These are phyloP conservation scores for Tylopilus intermedius DNA, from an alignment of 768 basidiomycete genomes.

Conservation along the genomic window DNA sequence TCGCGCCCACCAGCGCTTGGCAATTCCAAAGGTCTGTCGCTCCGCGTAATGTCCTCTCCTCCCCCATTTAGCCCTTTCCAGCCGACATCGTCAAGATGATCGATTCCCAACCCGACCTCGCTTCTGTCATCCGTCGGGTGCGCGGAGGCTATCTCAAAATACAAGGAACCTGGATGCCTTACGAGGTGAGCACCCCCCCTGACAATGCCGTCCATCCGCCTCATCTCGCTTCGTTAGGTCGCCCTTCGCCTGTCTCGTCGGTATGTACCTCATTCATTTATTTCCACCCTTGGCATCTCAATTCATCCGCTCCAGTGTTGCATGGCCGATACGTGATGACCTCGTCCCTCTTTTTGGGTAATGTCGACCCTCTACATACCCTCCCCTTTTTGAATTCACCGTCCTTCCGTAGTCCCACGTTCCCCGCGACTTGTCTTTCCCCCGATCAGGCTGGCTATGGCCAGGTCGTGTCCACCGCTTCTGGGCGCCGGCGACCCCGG, in stretches of 20 bases:
- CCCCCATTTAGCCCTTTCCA: constrained; percentile 31
- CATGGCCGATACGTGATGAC: constrained; percentile 84
- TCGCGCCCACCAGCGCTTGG: constrained; percentile 55
- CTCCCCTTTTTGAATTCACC: constrained; percentile 12
- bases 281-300: constrained; percentile 9
- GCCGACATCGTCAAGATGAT: constrained; percentile 93
- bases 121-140: constrained; percentile 74
- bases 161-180: constrained; percentile 93
- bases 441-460: constrained; percentile 86
- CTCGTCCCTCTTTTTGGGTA: constrained; percentile 87
- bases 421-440: constrained; percentile 76
- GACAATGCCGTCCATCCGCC: constrained; percentile 12
- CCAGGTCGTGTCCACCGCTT: constrained; percentile 63
- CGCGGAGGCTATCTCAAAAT: constrained; percentile 88
- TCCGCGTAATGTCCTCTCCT: constrained; percentile 5
- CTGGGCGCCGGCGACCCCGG: constrained; percentile 58
- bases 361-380: constrained; percentile 11
- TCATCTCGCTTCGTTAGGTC: constrained; percentile 45
- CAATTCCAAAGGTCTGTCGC: constrained; percentile 72
- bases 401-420: constrained; percentile 57
- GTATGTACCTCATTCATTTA: constrained; percentile 39
- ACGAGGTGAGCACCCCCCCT: constrained; percentile 51
- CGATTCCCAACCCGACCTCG: constrained; percentile 85
- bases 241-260: constrained; percentile 75
- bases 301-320: constrained; percentile 50